A percentile compares a stretch with the other conserved stretches of the same genome.
These are phyloP conservation scores for Wickerhamomyces sydowiorum DNA, from an alignment of 805 yeast species.

Conservation along the genomic window DNA sequence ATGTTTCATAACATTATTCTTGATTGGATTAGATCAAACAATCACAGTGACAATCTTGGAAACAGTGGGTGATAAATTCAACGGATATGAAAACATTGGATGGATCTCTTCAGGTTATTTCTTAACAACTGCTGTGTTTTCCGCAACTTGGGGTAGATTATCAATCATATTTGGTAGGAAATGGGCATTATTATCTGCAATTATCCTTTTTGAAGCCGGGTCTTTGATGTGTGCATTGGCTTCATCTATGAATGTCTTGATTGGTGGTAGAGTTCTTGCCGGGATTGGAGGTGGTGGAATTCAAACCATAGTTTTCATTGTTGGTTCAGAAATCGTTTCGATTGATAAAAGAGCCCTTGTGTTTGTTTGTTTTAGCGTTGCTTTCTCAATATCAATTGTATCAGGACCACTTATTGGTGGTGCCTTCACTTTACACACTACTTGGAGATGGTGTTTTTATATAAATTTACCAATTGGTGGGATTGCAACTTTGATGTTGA, in stretches of 20 bases:
- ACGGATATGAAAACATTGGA: conserved; percentile 44
- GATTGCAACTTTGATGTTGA: conserved; percentile 31
- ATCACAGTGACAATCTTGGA: conserved; percentile 46
- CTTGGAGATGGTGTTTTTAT: conserved; percentile 80
- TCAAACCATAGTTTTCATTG: conserved; percentile 46
- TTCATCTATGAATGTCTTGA: conserved; percentile 47
- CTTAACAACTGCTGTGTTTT: conserved; percentile 44
- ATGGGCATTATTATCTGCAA: conserved; percentile 37
- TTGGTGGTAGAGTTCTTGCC: conserved; percentile 61
- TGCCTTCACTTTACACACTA: conserved; percentile 47
- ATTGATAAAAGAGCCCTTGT: conserved; percentile 21
- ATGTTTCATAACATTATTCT: conserved; percentile 19
- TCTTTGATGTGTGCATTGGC: conserved; percentile 52
- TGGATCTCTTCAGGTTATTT: conserved; percentile 53
- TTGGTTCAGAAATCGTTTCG: conserved; percentile 43
- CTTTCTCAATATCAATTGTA: conserved; percentile 45
- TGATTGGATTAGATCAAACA: conserved; percentile 49
- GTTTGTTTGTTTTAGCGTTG: conserved; percentile 20
- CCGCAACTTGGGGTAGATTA: conserved; percentile 50
- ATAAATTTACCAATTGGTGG: conserved; percentile 67
- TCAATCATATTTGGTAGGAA: conserved; percentile 53
- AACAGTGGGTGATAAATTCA: conserved; percentile 41
- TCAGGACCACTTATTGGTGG: conserved; percentile 67
- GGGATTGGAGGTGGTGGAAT: conserved; percentile 72
- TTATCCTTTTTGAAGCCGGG: conserved; percentile 52